phyloP scores from a whole-genome alignment of 108 stramenopile species.

The Bacterosira constricta region DNA sequence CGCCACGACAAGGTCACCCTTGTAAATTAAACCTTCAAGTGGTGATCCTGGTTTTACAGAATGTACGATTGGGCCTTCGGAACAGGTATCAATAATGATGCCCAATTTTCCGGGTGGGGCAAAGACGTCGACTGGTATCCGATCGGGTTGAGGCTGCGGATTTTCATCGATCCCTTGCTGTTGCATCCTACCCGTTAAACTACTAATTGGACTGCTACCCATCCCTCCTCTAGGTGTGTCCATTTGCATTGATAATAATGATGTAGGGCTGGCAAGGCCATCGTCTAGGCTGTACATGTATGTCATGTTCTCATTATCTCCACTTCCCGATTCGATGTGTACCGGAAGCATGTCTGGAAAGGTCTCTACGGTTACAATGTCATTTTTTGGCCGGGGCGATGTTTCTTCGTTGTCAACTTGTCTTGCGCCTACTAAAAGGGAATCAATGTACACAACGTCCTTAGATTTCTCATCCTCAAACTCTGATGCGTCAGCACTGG shows the following conservation, averaged over 20 bases:
- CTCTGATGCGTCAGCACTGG: no score
- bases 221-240: no score
- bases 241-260: constrained; percentile 1
- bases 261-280: constrained; percentile 14
- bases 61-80: constrained; percentile 82
- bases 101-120: constrained; percentile 86
- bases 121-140: constrained; percentile 15
- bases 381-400: no score
- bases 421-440: no score
- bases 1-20: constrained; percentile 77
- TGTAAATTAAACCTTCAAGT: constrained; percentile 56
- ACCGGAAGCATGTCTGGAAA: no score
- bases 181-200: not conserved
- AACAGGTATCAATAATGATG: constrained; percentile 82
- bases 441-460: no score
- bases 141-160: not conserved
- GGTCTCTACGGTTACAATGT: no score
- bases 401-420: no score
- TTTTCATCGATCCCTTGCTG: not conserved
- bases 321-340: no score
- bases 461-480: no score
- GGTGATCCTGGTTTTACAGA: constrained; percentile 57
- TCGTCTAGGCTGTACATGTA: constrained; percentile 29
- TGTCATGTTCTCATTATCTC: not conserved
- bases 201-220: not conserved